Base-by-base conservation (phyloP, 176 grass and related monocot species). In the Areca catechu region DNA sequence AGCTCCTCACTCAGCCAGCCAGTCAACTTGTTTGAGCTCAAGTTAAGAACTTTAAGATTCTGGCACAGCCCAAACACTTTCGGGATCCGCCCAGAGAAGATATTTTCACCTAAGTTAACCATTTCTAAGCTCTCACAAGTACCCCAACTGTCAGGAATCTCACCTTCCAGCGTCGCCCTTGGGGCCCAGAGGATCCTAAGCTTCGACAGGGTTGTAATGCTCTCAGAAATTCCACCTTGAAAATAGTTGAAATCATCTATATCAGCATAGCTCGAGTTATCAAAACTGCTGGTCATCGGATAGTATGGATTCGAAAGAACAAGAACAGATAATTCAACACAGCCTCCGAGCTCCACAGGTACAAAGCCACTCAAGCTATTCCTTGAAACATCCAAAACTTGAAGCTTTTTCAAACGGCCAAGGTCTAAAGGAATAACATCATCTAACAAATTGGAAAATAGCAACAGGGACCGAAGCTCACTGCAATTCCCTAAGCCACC, bases 121-220 rank as follows among this genome's bases (percentile, higher is more conserved):
- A 98, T 85, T 71, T 98, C 84, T 66, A 98, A 74, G 66, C 70
- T 85, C 60, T 67, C 68, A 28, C 87, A 92, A 60, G 69, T 55
- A 21, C 66, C 89, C 93, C 93, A 98, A 50, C 92, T 90, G 16
- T 23, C 24, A 0, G 81, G 84, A 51, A 98, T 4, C 69, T 79
- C 54, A 4, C 93, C 93, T 56, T 98, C 81, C 51, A 98, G 56
- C 4, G 75, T 88, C 50, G 93, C 87, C 48, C 83, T 80, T 14
- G 93, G 87, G 0, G 93, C 93, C 93, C 93, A 98, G 51, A 92
- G 49, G 58, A 98, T 66, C 70, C 84, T 88, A 59, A 98, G 77
- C 71, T 88, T 98, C 0, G 81, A 87, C 73, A 98, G 71, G 2
- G 18, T 56, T 4, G 68, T 50, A 0, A 98, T 64, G 72, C 37